phyloP scores from a whole-genome alignment of 2,329 filamentous ascomycete species.

The Colletotrichum spinosum region DNA sequence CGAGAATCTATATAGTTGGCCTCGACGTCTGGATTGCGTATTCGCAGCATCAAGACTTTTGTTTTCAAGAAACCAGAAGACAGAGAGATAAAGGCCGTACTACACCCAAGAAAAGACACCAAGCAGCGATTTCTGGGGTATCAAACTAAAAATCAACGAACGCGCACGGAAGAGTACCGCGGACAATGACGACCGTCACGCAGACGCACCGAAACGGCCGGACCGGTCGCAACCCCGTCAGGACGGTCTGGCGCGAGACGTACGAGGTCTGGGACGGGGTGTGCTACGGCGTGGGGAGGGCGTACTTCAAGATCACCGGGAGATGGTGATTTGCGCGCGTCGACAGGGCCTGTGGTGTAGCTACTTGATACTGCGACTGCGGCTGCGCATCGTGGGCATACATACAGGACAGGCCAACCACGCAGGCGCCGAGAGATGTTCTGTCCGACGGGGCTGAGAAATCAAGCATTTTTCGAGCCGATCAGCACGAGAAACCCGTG shows the following conservation, averaged over 20 bases:
- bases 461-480: constrained; percentile 5
- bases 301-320: constrained; percentile 49
- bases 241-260: constrained; percentile 46
- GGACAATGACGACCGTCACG: constrained; percentile 66
- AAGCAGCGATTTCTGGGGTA: not conserved
- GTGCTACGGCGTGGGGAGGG: constrained; percentile 51
- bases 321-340: constrained; percentile 24
- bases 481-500: not conserved
- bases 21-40: too few species aligned
- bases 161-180: not conserved
- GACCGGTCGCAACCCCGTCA: constrained; percentile 50
- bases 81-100: too few species aligned
- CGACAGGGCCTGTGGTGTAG: not conserved
- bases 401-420: not conserved
- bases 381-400: too few species aligned
- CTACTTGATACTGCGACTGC: too few species aligned
- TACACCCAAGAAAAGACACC: not conserved
- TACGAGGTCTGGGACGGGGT: constrained; percentile 53
- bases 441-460: not conserved
- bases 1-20: too few species aligned
- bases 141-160: not conserved
- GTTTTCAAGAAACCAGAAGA: too few species aligned
- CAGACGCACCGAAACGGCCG: constrained; percentile 70
- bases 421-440: not conserved
- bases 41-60: too few species aligned